These are phyloP conservation scores for Piper betle DNA, from an alignment of 164 flowering plant species.

Conservation along the genomic window DNA sequence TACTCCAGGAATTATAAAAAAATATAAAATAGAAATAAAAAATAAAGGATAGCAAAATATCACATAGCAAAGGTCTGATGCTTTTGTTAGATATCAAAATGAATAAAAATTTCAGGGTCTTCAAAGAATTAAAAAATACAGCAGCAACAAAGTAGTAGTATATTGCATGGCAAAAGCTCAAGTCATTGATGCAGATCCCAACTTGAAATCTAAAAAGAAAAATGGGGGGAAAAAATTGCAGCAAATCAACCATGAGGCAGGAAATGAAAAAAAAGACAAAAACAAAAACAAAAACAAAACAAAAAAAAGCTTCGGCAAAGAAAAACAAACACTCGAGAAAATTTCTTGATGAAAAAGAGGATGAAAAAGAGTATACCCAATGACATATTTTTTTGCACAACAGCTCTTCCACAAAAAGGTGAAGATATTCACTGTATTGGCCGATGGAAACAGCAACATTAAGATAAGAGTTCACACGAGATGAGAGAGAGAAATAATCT, in stretches of 20 bases:
- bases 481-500: slow-evolving; percentile 93
- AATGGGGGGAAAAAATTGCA: too few relatives aligned
- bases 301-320: background rate
- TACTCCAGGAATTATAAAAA: too few relatives aligned
- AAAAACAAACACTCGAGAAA: background rate
- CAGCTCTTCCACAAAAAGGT: slow-evolving; percentile 75
- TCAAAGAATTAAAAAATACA: too few relatives aligned
- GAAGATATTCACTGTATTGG: slow-evolving; percentile 69
- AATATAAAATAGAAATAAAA: too few relatives aligned
- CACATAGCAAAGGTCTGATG: too few relatives aligned
- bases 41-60: too few relatives aligned
- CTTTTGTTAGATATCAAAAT: too few relatives aligned
- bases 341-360: too few relatives aligned
- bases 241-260: background rate
- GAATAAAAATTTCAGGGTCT: too few relatives aligned
- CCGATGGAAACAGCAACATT: slow-evolving; percentile 73
- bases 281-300: background rate
- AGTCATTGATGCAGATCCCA: background rate
- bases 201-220: too few relatives aligned
- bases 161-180: too few relatives aligned
- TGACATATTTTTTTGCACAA: slow-evolving; percentile 69
- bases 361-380: slow-evolving; percentile 44
- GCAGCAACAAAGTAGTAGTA: too few relatives aligned
- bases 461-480: slow-evolving; percentile 75
- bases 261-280: background rate